A percentile compares a stretch with the other conserved stretches of the same genome.
phyloP scores from a whole-genome alignment of 2,329 filamentous ascomycete species.

The Penicillium griseofulvum region DNA sequence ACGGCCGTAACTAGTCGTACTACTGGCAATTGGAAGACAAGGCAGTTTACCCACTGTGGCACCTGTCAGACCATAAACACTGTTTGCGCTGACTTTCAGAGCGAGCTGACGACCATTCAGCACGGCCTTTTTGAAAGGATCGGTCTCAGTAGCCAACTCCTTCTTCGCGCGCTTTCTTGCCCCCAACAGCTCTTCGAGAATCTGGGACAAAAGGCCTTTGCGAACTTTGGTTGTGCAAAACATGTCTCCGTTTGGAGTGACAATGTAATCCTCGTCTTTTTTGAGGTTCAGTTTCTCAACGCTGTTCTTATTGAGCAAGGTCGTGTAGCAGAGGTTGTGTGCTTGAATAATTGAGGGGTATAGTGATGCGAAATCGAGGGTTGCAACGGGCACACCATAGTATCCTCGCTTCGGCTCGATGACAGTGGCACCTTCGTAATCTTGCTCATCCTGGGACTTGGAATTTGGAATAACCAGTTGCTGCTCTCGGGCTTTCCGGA shows the following conservation, averaged over 20 bases:
- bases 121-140: constrained; percentile 97
- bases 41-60: constrained; percentile 94
- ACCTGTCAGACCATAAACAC: constrained; percentile 94
- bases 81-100: constrained; percentile 95
- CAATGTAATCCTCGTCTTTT: constrained; percentile 92
- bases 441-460: constrained; percentile 71
- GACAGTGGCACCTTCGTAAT: constrained; percentile 96
- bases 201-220: constrained; percentile 89
- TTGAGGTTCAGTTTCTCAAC: constrained; percentile 73
- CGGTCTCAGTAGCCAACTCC: constrained; percentile 82
- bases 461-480: constrained; percentile 92
- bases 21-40: constrained; percentile 91
- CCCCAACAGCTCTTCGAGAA: constrained; percentile 87
- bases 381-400: constrained; percentile 92
- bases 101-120: constrained; percentile 95
- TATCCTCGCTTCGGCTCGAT: constrained; percentile 93
- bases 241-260: constrained; percentile 90
- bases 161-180: constrained; percentile 94
- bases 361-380: constrained; percentile 95
- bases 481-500: constrained; percentile 90
- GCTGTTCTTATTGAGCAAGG: constrained; percentile 73
- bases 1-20: constrained; percentile 93
- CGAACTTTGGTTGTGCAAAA: constrained; percentile 86
- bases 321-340: constrained; percentile 97
- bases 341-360: constrained; percentile 99